Evolutionary conservation across 495 filamentous ascomycete genomes (phyloP).

Genomic region (Hypoxylon fragiforme): DNA sequence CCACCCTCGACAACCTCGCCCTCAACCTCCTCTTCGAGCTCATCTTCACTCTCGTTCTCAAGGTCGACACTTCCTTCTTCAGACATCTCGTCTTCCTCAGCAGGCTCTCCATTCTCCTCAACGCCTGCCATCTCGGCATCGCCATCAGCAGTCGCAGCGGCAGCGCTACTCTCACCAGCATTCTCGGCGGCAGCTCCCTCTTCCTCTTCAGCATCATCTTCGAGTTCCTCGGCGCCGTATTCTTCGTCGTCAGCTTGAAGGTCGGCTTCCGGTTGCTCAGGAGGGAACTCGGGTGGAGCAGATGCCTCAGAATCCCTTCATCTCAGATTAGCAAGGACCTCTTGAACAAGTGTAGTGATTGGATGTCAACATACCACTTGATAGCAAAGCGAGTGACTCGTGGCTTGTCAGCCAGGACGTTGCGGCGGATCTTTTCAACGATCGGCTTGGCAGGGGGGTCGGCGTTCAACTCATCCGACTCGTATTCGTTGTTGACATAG

Average conservation of each 20-base stretch:
- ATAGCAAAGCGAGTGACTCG: constrained; percentile 97
- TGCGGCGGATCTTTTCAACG: constrained; percentile 87
- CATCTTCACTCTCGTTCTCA: constrained; percentile 83
- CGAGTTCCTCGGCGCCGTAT: constrained; percentile 86
- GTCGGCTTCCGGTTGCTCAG: constrained; percentile 96
- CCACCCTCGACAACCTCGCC: constrained; percentile 67
- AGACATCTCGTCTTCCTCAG: constrained; percentile 73
- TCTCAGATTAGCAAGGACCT: constrained; percentile 24
- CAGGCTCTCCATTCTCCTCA: constrained; percentile 54
- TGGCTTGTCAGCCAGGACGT: constrained; percentile 94
- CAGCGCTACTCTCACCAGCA: constrained; percentile 46
- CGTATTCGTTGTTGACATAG: constrained; percentile 99
- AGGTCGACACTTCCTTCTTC: constrained; percentile 94
- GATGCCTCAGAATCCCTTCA: constrained; percentile 92
- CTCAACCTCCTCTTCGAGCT: constrained; percentile 83
- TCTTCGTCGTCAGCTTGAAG: constrained; percentile 79
- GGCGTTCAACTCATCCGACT: constrained; percentile 80
- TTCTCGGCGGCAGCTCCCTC: constrained; percentile 45
- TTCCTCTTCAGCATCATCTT: constrained; percentile 64
- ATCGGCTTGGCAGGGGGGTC: constrained; percentile 90
- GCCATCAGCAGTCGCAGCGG: constrained; percentile 54
- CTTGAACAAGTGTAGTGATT: background rate
- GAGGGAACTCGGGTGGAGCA: constrained; percentile 92
- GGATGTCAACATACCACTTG: constrained; percentile 73
- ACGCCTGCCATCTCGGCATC: constrained; percentile 85